Percentiles rank a stretch among this genome's conserved stretches.
Conservation (phyloP, 192 early-diverging fungal genomes). For the Linnemannia elongata region DNA sequence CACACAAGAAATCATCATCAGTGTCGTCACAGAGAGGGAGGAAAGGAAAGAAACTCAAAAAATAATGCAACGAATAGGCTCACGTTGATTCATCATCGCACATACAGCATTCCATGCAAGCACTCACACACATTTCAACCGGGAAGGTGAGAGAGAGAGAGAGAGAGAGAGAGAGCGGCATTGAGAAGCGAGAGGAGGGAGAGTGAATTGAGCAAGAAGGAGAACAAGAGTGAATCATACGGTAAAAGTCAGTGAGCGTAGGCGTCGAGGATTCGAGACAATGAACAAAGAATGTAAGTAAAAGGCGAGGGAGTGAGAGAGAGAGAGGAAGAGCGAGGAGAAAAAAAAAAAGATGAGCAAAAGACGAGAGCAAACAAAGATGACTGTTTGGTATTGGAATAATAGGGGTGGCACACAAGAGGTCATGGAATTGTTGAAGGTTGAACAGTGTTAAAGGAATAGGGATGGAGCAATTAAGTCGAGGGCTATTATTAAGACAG, state of each 20-base stretch:
- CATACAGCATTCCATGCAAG: too few relatives aligned
- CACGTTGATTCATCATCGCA: too few relatives aligned
- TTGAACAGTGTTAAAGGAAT: not conserved
- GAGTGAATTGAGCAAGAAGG: not conserved
- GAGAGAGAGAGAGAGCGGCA: not conserved
- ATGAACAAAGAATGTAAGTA: not conserved
- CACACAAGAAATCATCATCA: too few relatives aligned
- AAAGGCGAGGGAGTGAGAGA: not conserved
- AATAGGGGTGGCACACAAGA: not conserved
- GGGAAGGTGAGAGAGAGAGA: not conserved
- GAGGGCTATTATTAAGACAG: not conserved
- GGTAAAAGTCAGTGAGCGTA: not conserved
- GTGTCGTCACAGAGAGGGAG: too few relatives aligned
- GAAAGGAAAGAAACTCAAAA: not conserved
- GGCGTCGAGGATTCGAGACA: not conserved
- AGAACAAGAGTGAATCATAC: not conserved
- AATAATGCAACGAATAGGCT: too few relatives aligned
- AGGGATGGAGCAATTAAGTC: not conserved
- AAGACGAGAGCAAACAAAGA: not conserved
- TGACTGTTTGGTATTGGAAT: not conserved
- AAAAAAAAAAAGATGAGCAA: not conserved
- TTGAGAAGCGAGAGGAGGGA: not conserved
- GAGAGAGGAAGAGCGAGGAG: not conserved
- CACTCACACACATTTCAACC: too few relatives aligned
- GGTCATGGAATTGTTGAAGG: not conserved